Conservation (phyloP, 352 stramenopile genomes). For the Globisporangium rhizosaccharum region DNA sequence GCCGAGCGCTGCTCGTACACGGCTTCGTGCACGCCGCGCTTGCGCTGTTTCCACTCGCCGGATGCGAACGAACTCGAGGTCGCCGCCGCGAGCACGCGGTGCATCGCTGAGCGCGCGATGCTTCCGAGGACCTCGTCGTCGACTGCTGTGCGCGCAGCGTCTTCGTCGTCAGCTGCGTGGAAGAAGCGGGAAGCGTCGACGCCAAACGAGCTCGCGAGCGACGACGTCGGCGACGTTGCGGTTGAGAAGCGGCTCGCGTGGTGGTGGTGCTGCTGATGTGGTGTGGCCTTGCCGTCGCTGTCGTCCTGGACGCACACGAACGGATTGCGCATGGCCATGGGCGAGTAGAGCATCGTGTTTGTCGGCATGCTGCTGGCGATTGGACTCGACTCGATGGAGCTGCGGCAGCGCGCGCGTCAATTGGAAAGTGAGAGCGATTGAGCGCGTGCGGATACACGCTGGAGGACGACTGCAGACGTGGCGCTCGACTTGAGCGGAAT, state of each 20-base stretch:
- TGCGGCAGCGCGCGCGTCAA: background rate
- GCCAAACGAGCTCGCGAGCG: background rate
- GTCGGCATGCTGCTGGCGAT: background rate
- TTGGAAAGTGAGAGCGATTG: too few relatives aligned
- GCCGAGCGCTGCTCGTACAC: conserved; percentile 10
- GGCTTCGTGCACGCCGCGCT: background rate
- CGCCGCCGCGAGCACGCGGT: conserved; percentile 9
- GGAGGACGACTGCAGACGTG: too few relatives aligned
- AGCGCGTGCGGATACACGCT: too few relatives aligned
- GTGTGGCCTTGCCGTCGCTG: background rate
- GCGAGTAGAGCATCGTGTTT: background rate
- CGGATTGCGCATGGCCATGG: conserved; percentile 6
- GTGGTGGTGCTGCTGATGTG: background rate
- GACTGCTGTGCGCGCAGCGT: background rate
- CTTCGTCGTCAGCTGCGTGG: background rate
- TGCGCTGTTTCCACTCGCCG: conserved; percentile 9
- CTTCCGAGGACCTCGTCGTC: conserved; percentile 10
- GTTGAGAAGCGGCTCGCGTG: conserved; percentile 5
- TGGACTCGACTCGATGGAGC: too few relatives aligned
- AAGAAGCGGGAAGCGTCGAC: background rate
- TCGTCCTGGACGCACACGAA: conserved; percentile 6
- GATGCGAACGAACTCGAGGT: conserved; percentile 2
- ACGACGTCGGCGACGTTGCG: conserved; percentile 9
- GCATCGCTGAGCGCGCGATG: conserved; percentile 10
- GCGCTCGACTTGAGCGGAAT: too few relatives aligned